phyloP scores from a whole-genome alignment of 176 grass and related monocot genomes.

The Musa itinerans region DNA sequence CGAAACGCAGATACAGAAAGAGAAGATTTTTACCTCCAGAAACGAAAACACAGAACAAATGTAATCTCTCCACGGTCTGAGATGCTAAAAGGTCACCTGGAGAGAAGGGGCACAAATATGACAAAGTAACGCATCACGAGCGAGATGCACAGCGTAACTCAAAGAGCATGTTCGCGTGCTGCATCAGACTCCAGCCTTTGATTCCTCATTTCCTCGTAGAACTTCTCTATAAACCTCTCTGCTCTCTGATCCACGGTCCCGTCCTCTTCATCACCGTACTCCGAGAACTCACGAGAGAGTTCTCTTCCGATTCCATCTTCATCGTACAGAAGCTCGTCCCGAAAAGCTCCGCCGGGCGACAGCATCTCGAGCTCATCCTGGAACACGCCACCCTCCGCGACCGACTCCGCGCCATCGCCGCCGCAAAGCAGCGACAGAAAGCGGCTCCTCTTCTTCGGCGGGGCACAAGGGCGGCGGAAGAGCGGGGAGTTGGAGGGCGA shows the following conservation, averaged over 20 bases:
- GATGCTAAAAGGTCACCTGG: neutral
- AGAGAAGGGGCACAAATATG: neutral
- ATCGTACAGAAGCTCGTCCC: slow-evolving; percentile 8
- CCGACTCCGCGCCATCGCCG: slow-evolving; percentile 18
- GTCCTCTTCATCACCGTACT: slow-evolving; percentile 29
- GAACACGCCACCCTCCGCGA: slow-evolving; percentile 27
- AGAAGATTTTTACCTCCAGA: too few species aligned
- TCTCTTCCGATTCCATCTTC: neutral
- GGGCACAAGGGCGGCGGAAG: slow-evolving; percentile 16
- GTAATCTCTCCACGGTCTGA: neutral
- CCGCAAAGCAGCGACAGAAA: slow-evolving; percentile 43
- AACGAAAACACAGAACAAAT: neutral
- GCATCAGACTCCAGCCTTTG: slow-evolving; percentile 53
- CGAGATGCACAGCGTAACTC: neutral
- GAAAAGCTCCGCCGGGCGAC: neutral
- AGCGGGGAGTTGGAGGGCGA: slow-evolving; percentile 62
- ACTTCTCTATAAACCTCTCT: slow-evolving; percentile 79
- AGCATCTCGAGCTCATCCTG: slow-evolving; percentile 15
- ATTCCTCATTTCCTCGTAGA: slow-evolving; percentile 73
- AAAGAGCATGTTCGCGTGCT: slow-evolving; percentile 23
- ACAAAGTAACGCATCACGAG: neutral
- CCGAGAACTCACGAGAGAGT: neutral
- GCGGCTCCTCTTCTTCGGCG: slow-evolving; percentile 11
- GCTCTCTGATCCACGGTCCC: slow-evolving; percentile 55
- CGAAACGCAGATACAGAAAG: too few species aligned